Evolutionary conservation across 768 basidiomycete species (phyloP).

Genomic region (Pseudohyphozyma bogoriensis): DNA sequence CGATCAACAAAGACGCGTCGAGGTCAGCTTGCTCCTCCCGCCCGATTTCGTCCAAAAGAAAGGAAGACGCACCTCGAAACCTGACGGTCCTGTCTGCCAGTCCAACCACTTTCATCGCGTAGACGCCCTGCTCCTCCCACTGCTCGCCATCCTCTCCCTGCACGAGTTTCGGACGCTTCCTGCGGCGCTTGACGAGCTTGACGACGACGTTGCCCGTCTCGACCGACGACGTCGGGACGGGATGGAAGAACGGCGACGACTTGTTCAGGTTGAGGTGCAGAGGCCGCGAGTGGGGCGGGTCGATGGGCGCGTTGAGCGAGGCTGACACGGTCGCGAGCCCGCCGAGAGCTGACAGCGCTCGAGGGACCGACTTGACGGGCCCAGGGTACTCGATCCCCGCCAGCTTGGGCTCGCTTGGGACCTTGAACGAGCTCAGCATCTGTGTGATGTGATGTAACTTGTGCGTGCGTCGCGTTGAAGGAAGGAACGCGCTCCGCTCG

Average conservation of each 20-base stretch:
- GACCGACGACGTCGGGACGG: slow-evolving; percentile 69
- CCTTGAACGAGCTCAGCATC: too few species aligned
- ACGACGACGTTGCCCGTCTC: slow-evolving; percentile 70
- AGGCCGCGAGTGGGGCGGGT: slow-evolving; percentile 33
- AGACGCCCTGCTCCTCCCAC: slow-evolving; percentile 46
- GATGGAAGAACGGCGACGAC: slow-evolving; percentile 65
- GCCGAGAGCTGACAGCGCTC: slow-evolving; percentile 20
- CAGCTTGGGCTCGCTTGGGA: too few species aligned
- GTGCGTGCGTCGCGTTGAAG: too few species aligned
- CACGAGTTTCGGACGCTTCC: slow-evolving; percentile 38
- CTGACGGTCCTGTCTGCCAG: slow-evolving; percentile 69
- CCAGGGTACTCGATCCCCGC: slow-evolving; percentile 55
- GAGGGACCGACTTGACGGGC: slow-evolving; percentile 50
- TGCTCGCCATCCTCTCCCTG: slow-evolving; percentile 22
- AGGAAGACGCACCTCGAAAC: slow-evolving; percentile 65
- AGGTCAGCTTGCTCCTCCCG: neutral
- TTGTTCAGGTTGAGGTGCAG: slow-evolving; percentile 69
- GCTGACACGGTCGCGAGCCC: slow-evolving; percentile 4
- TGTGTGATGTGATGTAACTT: too few species aligned
- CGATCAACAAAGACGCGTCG: neutral
- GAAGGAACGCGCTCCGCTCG: too few species aligned
- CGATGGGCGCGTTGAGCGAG: neutral
- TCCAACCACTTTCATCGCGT: slow-evolving; percentile 62
- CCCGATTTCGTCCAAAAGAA: too few species aligned
- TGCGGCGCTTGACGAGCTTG: slow-evolving; percentile 56